phyloP scores from a whole-genome alignment of 2,329 filamentous ascomycete genomes.

The Scedosporium aurantiacum region DNA sequence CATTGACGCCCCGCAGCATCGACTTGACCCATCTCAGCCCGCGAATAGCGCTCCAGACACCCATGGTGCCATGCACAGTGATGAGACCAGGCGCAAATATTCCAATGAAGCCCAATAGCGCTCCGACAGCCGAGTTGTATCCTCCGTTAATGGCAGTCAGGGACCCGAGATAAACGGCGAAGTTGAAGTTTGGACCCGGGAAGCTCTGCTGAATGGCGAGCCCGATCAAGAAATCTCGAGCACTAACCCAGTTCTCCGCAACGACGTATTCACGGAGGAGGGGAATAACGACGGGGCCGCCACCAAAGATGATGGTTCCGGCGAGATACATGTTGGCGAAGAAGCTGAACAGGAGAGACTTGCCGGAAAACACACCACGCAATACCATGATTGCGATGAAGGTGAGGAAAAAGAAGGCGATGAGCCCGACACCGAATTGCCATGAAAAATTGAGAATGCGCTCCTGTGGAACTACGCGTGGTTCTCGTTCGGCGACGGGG shows the following conservation, averaged over 20 bases:
- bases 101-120: constrained; percentile 26
- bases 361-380: constrained; percentile 26
- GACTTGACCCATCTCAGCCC: constrained; percentile 34
- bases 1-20: constrained; percentile 44
- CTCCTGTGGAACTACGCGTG: constrained; percentile 17
- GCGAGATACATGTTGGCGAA: constrained; percentile 67
- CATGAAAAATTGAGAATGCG: constrained; percentile 30
- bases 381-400: constrained; percentile 48
- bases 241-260: constrained; percentile 56
- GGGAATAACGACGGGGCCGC: constrained; percentile 54
- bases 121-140: constrained; percentile 29
- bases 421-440: constrained; percentile 30
- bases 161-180: constrained; percentile 44
- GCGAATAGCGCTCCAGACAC: constrained; percentile 42
- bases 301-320: constrained; percentile 57
- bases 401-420: constrained; percentile 37
- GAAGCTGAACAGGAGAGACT: constrained; percentile 42
- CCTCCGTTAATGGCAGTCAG: constrained; percentile 30
- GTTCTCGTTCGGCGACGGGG: constrained; percentile 12
- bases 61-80: constrained; percentile 38
- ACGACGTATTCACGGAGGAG: constrained; percentile 53
- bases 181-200: constrained; percentile 38
- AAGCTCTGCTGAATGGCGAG: constrained; percentile 62
- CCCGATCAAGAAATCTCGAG: constrained; percentile 61
- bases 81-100: constrained; percentile 42